Percentiles rank a stretch among this genome's conserved stretches.
Evolutionary conservation across 805 yeast genomes (phyloP).

Genomic region (Yarrowia sp.): DNA sequence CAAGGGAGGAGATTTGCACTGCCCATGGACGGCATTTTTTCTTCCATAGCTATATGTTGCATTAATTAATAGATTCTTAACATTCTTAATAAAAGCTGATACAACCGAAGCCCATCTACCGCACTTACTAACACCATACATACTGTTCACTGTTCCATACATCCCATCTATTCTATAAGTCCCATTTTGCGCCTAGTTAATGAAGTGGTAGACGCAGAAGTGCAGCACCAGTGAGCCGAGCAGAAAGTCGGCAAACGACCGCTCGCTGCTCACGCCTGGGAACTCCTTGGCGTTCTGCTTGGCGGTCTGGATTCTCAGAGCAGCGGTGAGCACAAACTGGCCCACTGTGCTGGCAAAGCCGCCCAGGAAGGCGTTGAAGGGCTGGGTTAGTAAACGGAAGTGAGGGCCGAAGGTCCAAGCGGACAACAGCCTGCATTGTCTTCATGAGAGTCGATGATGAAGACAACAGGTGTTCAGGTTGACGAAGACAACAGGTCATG

Average conservation of each 20-base stretch:
- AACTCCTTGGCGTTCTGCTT: constrained; percentile 44
- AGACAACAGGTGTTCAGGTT: too few relatives aligned
- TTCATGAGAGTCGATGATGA: too few relatives aligned
- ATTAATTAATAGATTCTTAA: too few relatives aligned
- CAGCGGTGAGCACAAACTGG: constrained; percentile 81
- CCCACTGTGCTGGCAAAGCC: constrained; percentile 93
- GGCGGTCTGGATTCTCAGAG: constrained; percentile 66
- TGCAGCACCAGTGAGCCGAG: constrained; percentile 86
- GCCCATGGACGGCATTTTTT: too few relatives aligned
- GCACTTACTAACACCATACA: too few relatives aligned
- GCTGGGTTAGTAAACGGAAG: constrained; percentile 42
- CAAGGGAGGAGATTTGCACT: too few relatives aligned
- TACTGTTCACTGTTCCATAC: too few relatives aligned
- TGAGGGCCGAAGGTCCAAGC: not conserved
- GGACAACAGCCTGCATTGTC: too few relatives aligned
- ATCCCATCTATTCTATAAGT: not conserved
- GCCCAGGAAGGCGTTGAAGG: constrained; percentile 94
- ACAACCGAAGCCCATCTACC: not conserved
- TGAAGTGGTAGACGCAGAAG: constrained; percentile 85
- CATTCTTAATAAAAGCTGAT: too few relatives aligned
- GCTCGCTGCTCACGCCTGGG: constrained; percentile 48
- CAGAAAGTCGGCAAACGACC: constrained; percentile 84
- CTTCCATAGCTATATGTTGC: too few relatives aligned
- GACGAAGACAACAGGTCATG: too few relatives aligned
- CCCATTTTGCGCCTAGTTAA: constrained; percentile 51